Base-by-base conservation (phyloP, 176 grass and related monocot species). In the Chrysopogon serrulatus region DNA sequence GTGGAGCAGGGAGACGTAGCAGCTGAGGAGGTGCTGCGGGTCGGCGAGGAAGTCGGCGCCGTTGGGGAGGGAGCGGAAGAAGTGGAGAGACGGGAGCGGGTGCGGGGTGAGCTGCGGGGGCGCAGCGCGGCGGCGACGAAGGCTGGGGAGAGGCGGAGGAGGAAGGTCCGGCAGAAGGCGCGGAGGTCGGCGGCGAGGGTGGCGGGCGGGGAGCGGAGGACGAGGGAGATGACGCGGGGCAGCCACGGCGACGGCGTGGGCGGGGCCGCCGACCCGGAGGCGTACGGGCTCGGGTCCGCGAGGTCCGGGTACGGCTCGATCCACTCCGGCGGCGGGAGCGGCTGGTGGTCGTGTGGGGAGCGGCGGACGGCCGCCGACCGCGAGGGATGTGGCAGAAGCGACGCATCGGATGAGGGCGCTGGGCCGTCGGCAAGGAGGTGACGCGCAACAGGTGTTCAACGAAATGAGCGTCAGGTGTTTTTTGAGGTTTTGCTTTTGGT, bases 81-180 rank as follows among this genome's bases (percentile, higher is more conserved):
- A 98, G 33, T 44, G 74, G 78, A 94, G 84, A 24, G 88, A 83
- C 6, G 65, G 61, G 78, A 87, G 63, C n/a, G 90, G 95, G 72
- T 76, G 68, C 4, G 83, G 18, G 32, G 67, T 57, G 6, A 97
- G 81, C 54, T 91, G 83, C 45, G 85, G 72, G 87, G 82, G 54
- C 88, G 90, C n/a, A 94, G 86, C 60, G 79, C 69, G 15, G 81
- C 79, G 37, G 90, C 85, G 33, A 94, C 82, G 86, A 94, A 92
- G 45, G 90, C 83, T 0, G 95, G 95, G 65, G 95, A 90, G 62
- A 92, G 90, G 62, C 66, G 90, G 37, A 92, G 85, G 82, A 97
- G 85, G 73, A 89, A 92, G n/a, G 82, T 88, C 26, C 28, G 65
- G 92, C 94, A 94, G 74, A 94, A 97, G 80, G 87, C 81, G 60